Evolutionary conservation across 805 yeast genomes (phyloP).

Genomic region (Candida caryicola): DNA sequence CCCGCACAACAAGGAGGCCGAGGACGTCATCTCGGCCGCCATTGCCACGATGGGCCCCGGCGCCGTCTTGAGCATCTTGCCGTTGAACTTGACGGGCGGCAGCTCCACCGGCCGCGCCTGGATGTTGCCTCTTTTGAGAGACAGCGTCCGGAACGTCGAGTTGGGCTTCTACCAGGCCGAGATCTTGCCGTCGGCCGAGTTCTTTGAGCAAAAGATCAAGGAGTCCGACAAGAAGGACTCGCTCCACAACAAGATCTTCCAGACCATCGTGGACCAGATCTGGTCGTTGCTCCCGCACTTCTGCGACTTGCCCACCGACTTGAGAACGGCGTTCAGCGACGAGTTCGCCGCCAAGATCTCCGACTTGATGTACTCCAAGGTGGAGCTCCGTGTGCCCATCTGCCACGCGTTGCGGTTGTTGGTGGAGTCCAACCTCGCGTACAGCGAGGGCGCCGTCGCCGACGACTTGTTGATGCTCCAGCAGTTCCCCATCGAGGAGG

Average conservation of each 20-base stretch:
- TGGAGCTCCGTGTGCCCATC: constrained; percentile 72
- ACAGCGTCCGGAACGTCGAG: constrained; percentile 70
- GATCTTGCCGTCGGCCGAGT: constrained; percentile 62
- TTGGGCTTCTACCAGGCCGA: constrained; percentile 60
- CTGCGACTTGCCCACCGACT: constrained; percentile 81
- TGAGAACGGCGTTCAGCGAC: constrained; percentile 60
- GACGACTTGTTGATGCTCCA: constrained; percentile 58
- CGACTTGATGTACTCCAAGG: constrained; percentile 69
- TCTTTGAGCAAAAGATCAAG: constrained; percentile 49
- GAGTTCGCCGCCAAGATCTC: constrained; percentile 75
- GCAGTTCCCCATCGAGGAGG: constrained; percentile 54
- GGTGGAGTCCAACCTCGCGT: constrained; percentile 71
- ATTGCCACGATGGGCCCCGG: constrained; percentile 85
- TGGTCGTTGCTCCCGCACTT: constrained; percentile 91
- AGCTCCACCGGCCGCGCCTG: constrained; percentile 84
- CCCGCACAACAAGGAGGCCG: constrained; percentile 71
- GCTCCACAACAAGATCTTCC: constrained; percentile 71
- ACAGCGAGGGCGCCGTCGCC: constrained; percentile 55
- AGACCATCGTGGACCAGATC: constrained; percentile 84
- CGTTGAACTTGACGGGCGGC: constrained; percentile 68
- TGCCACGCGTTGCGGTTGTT: constrained; percentile 78
- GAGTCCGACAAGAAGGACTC: constrained; percentile 50
- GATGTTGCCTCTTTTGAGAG: constrained; percentile 88
- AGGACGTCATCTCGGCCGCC: constrained; percentile 74
- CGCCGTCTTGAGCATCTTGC: constrained; percentile 66